phyloP scores from a whole-genome alignment of 768 basidiomycete species.

The Crassisporium funariophilum region DNA sequence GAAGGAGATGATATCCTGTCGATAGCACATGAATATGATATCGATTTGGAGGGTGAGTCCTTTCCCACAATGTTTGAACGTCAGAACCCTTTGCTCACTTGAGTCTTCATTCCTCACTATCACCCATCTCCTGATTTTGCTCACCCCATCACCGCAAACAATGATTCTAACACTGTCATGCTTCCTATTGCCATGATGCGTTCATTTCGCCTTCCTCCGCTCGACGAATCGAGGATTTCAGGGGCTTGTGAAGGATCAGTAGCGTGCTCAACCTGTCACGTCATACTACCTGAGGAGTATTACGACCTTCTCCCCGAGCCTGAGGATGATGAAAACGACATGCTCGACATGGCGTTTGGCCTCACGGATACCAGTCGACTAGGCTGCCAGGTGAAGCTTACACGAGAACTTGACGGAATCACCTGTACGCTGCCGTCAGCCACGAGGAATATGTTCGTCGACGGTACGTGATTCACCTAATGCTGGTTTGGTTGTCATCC shows the following conservation, averaged over 20 bases:
- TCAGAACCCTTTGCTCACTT: not conserved
- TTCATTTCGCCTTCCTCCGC: not conserved
- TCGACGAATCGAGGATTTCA: slow-evolving; percentile 30
- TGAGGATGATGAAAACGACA: slow-evolving; percentile 97
- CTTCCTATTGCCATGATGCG: slow-evolving; percentile 2
- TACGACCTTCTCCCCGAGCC: slow-evolving; percentile 92
- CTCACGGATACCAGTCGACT: slow-evolving; percentile 90
- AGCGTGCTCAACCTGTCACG: slow-evolving; percentile 97
- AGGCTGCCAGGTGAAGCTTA: slow-evolving; percentile 78
- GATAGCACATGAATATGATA: slow-evolving; percentile 92
- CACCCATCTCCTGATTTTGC: not conserved
- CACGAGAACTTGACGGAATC: slow-evolving; percentile 82
- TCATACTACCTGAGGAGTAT: slow-evolving; percentile 78
- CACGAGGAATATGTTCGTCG: slow-evolving; percentile 97
- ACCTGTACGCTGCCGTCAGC: slow-evolving; percentile 85
- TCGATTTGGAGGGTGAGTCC: slow-evolving; percentile 87
- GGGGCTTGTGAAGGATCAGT: slow-evolving; percentile 97
- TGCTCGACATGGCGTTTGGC: slow-evolving; percentile 98
- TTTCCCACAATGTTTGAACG: not conserved
- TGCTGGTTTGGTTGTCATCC: not conserved
- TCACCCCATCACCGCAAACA: too few species aligned
- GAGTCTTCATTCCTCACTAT: not conserved
- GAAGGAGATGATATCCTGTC: slow-evolving; percentile 93
- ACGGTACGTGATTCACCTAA: slow-evolving; percentile 64
- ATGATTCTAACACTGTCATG: too few species aligned